Evolutionary conservation across 169 alveolate genomes (phyloP).

Genomic region (Eimeria praecox): DNA sequence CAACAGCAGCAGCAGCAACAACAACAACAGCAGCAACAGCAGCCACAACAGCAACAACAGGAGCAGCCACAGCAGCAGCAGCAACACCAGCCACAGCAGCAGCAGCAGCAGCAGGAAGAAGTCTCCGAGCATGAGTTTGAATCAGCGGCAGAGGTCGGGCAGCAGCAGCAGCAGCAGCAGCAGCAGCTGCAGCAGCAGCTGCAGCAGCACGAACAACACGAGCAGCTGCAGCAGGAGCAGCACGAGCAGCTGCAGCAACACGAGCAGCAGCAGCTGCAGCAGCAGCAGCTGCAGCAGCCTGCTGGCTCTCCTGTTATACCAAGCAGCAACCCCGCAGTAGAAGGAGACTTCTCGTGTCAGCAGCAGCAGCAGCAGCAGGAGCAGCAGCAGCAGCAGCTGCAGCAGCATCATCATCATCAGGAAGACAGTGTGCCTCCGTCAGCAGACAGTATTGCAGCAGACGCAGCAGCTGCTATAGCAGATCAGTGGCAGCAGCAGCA

Average conservation of each 20-base stretch:
- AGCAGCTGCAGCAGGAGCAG: background rate
- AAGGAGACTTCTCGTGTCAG: too few species aligned
- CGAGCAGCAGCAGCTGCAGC: constrained; percentile 20
- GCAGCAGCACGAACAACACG: constrained; percentile 13
- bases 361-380: background rate
- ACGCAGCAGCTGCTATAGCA: background rate
- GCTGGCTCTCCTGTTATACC: background rate
- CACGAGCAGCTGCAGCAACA: background rate
- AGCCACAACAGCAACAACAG: constrained; percentile 50
- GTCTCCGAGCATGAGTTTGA: background rate
- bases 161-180: constrained; percentile 12
- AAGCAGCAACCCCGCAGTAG: background rate
- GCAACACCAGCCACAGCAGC: background rate
- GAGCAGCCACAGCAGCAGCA: constrained; percentile 13
- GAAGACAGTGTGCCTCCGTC: background rate
- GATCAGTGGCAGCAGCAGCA: background rate
- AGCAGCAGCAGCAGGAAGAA: constrained; percentile 45
- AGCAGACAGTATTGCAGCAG: background rate
- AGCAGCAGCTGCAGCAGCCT: background rate
- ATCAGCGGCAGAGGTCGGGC: background rate
- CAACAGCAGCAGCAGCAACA: constrained; percentile 19
- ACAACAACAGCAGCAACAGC: background rate
- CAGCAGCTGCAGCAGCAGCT: constrained; percentile 31
- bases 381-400: background rate
- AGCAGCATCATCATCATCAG: background rate